Conservation (phyloP, 2,329 filamentous ascomycete genomes). For the Aaosphaeria pasadenensis region DNA sequence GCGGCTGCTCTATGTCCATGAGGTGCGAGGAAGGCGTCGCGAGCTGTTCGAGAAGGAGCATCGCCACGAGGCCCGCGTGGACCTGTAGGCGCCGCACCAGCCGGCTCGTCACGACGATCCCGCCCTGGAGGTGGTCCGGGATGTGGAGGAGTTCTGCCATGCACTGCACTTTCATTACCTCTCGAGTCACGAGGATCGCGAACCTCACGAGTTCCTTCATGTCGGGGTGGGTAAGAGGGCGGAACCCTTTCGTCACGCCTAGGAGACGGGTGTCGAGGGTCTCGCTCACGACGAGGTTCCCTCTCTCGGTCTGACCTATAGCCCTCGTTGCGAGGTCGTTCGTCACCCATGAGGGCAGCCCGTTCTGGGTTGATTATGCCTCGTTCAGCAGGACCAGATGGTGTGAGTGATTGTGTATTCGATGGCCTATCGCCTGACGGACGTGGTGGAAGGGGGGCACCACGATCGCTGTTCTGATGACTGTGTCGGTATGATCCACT, state of each 20-base stretch:
- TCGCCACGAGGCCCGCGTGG: conserved; percentile 47
- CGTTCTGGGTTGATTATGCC: conserved; percentile 14
- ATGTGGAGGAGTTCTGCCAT: conserved; percentile 15
- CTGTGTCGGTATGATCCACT: conserved; percentile 22
- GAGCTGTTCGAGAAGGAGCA: conserved; percentile 20
- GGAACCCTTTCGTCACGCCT: conserved; percentile 22
- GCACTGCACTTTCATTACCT: conserved; percentile 22
- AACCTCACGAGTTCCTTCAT: conserved; percentile 15
- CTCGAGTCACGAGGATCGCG: not conserved
- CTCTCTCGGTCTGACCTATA: conserved; percentile 22
- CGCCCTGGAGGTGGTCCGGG: conserved; percentile 25
- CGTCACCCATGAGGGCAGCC: conserved; percentile 38
- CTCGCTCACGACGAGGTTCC: conserved; percentile 29
- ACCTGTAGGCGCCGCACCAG: conserved; percentile 49
- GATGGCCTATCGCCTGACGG: conserved; percentile 8
- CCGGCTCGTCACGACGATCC: conserved; percentile 39
- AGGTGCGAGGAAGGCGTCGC: conserved; percentile 41
- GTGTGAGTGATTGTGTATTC: not conserved
- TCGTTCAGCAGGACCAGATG: conserved; percentile 3
- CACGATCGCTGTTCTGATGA: conserved; percentile 21
- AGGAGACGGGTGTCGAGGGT: conserved; percentile 27
- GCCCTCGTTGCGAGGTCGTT: conserved; percentile 39
- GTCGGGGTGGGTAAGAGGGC: conserved; percentile 19
- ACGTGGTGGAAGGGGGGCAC: conserved; percentile 15
- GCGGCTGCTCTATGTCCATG: conserved; percentile 34